These are phyloP conservation scores for Angomonas desouzai DNA, from an alignment of 208 protist species.

Conservation along the genomic window DNA sequence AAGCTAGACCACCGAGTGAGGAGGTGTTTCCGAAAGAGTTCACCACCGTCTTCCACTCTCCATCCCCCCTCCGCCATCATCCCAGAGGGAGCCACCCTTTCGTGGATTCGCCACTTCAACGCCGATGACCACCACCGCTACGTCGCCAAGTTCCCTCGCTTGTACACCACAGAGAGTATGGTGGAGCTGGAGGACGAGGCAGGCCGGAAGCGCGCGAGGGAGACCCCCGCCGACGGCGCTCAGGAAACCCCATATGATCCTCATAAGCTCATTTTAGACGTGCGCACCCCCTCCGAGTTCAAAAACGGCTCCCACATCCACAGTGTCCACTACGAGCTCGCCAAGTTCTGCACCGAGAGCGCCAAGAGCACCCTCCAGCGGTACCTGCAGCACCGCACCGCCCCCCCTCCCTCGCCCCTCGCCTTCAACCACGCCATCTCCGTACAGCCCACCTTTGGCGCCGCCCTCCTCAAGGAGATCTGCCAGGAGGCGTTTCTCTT, in stretches of 20 bases:
- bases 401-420: not conserved
- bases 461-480: not conserved
- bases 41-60: not conserved
- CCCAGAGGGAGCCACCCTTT: not conserved
- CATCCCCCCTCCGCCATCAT: not conserved
- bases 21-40: not conserved
- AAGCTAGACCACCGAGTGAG: too few relatives aligned
- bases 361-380: conserved; percentile 19
- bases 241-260: not conserved
- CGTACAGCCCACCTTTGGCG: not conserved
- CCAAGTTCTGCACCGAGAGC: conserved; percentile 53
- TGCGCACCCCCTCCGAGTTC: conserved; percentile 80
- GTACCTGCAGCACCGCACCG: conserved; percentile 8
- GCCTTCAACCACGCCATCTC: not conserved
- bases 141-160: not conserved
- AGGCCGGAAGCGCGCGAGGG: not conserved
- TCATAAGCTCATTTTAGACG: conserved; percentile 49
- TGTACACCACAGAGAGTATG: not conserved
- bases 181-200: not conserved
- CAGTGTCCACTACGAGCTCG: conserved; percentile 54
- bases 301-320: conserved; percentile 74
- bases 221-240: not conserved
- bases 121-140: not conserved
- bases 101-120: not conserved
- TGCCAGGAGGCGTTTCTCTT: conserved; percentile 15